Base-by-base conservation (phyloP, 164 flowering plant genomes). In the Litsea cubeba region DNA sequence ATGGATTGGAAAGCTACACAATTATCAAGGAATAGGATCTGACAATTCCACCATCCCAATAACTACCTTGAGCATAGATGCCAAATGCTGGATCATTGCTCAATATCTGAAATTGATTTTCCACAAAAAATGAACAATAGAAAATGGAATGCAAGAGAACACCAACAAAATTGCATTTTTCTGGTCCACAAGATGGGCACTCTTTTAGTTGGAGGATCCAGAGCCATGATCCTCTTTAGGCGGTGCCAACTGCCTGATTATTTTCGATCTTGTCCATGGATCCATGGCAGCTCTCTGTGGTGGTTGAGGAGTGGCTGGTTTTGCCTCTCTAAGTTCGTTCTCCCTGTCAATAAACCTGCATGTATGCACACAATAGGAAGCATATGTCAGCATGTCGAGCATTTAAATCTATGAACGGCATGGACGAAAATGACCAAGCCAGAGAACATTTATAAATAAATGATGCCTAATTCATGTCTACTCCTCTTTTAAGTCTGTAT, bases 311-410 rank as follows among this genome's bases (percentile, higher is more conserved):
- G 85, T 78, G 64, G 98, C 82, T 30, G 94, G 97, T 74, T 92
- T 94, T 64, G 98, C 84, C 73, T 94, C 95, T 72, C 97, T 86
- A 22, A 96, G 97, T 78, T 96, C 99, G 76, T 96, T 90, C 76
- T 92, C 97, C 81, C 99, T 83, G 81, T 94, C 98, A 20, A 96
- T 80, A 77, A 94, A 96, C 89, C 99, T 96, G 89, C 65, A 73
- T 10, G 26, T 22, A 10, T 5, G 14, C 20, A 12, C 24, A 12
- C 50, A 23, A 10, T 40, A 68, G 15, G 54, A 10, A 40, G 17
- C 5, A 18, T 20, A 35, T 8, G 71, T n/a, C 25, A 49, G 51
- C 58, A 46, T 20, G 26, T 14, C 60, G 3, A 20, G 4, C 60
- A 15, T 54, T 15, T 20, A 54, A 54, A 54, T 10, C 2, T 50